Conservation (phyloP, 495 filamentous ascomycete species). For the Xylaria longipes region DNA sequence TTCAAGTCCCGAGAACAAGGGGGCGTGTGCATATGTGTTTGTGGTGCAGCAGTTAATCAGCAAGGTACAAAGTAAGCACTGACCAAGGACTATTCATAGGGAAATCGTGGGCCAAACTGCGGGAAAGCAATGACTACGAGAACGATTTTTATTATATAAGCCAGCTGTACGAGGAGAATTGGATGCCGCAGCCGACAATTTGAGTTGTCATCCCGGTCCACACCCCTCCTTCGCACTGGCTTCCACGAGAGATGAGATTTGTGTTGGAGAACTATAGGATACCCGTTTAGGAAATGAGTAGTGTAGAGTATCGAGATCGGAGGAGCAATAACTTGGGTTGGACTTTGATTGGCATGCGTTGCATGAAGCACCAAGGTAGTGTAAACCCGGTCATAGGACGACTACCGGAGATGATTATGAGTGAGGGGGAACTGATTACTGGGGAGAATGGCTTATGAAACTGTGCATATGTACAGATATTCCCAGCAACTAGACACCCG, state of each 20-base stretch:
- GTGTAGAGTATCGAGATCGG: conserved; percentile 19
- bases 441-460: conserved; percentile 13
- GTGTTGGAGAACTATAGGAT: conserved; percentile 17
- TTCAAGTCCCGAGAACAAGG: neutral
- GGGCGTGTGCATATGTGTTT: conserved; percentile 11
- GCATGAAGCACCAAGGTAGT: conserved; percentile 15
- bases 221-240: conserved; percentile 12
- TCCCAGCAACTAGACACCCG: conserved; percentile 18
- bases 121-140: conserved; percentile 47
- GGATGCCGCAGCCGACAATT: conserved; percentile 53
- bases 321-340: conserved; percentile 4
- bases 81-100: conserved; percentile 34
- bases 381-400: conserved; percentile 5
- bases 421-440: neutral
- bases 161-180: conserved; percentile 59
- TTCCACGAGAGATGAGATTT: conserved; percentile 17
- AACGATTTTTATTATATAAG: conserved; percentile 59
- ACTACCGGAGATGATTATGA: conserved; percentile 2
- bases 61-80: conserved; percentile 1
- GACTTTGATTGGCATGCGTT: conserved; percentile 10
- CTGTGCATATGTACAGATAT: conserved; percentile 17
- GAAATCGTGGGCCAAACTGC: conserved; percentile 48
- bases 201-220: conserved; percentile 26
- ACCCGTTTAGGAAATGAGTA: conserved; percentile 19
- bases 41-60: conserved; percentile 2